Evolutionary conservation across 257 asterid genomes (phyloP).

Genomic region (Scutellaria barbata): DNA sequence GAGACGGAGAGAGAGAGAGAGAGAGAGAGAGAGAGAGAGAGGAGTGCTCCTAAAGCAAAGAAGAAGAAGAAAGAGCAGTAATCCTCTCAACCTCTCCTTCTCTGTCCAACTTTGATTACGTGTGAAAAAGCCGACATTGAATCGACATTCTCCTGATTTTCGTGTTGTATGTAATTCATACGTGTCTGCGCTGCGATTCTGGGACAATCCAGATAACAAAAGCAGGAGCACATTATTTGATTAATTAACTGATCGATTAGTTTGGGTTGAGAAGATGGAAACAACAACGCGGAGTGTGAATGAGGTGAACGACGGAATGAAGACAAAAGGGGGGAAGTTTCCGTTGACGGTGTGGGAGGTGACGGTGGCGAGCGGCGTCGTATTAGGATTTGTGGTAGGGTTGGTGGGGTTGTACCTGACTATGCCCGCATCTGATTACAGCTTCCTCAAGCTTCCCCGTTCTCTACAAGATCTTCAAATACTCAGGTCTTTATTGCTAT

Average conservation of each 20-base stretch:
- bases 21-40: slow-evolving; percentile 28
- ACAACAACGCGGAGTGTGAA: slow-evolving; percentile 26
- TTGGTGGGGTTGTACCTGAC: slow-evolving; percentile 72
- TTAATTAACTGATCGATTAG: slow-evolving; percentile 1
- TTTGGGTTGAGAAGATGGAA: slow-evolving; percentile 39
- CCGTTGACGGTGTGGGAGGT: slow-evolving; percentile 74
- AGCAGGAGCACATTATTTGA: not conserved
- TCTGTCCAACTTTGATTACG: slow-evolving; percentile 8
- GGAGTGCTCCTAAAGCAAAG: slow-evolving; percentile 42
- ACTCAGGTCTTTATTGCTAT: slow-evolving; percentile 56
- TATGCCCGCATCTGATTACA: slow-evolving; percentile 91
- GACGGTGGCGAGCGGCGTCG: slow-evolving; percentile 67
- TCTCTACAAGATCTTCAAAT: slow-evolving; percentile 83
- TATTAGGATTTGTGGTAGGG: slow-evolving; percentile 68
- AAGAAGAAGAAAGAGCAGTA: slow-evolving; percentile 27
- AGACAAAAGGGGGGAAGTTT: slow-evolving; percentile 44
- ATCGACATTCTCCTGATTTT: slow-evolving; percentile 4
- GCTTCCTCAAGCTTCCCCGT: slow-evolving; percentile 92
- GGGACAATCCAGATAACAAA: slow-evolving; percentile 14
- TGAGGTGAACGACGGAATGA: slow-evolving; percentile 35
- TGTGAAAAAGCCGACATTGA: slow-evolving; percentile 5
- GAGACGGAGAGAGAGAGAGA: slow-evolving; percentile 29
- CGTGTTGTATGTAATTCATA: not conserved
- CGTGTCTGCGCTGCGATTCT: slow-evolving; percentile 24
- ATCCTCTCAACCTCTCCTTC: slow-evolving; percentile 31